Conservation (phyloP, 23 red algal genomes). For the Gracilariopsis chorda region DNA sequence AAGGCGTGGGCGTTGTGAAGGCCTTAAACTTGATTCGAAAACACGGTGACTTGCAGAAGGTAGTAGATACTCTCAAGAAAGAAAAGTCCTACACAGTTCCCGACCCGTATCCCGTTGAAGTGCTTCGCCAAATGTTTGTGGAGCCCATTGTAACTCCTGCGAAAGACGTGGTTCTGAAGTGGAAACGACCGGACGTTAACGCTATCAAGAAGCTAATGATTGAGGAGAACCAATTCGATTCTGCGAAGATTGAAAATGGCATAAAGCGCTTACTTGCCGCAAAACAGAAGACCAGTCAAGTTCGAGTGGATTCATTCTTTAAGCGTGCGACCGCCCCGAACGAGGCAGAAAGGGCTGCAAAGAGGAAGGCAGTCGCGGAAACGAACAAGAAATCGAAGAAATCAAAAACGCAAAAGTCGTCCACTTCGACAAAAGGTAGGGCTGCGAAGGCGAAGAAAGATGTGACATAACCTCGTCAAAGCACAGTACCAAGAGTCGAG, state of each 20-base stretch:
- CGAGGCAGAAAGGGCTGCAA: slow-evolving; percentile 22
- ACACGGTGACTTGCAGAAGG: slow-evolving; percentile 58
- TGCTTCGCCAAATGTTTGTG: slow-evolving; percentile 74
- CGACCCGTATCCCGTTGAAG: slow-evolving; percentile 70
- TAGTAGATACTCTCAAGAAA: slow-evolving; percentile 39
- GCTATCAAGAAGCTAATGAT: slow-evolving; percentile 83
- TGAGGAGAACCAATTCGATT: slow-evolving; percentile 87
- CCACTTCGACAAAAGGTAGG: neutral
- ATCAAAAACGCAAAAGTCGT: neutral
- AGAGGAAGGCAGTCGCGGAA: slow-evolving; percentile 15
- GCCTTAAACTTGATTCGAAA: slow-evolving; percentile 84
- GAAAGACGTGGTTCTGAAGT: slow-evolving; percentile 71
- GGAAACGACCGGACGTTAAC: slow-evolving; percentile 75
- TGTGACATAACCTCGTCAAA: too few relatives aligned
- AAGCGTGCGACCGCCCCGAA: slow-evolving; percentile 47
- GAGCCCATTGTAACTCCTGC: slow-evolving; percentile 62
- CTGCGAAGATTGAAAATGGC: slow-evolving; percentile 78
- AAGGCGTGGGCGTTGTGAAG: slow-evolving; percentile 79
- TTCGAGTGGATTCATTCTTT: slow-evolving; percentile 95
- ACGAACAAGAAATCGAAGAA: slow-evolving; percentile 14
- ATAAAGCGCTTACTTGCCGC: slow-evolving; percentile 74
- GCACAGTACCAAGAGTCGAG: too few relatives aligned
- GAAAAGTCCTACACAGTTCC: slow-evolving; percentile 65
- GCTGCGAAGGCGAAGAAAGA: neutral
- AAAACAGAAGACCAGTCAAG: slow-evolving; percentile 61